phyloP scores from a whole-genome alignment of 345 rosid species.

The Lumnitzera racemosa region DNA sequence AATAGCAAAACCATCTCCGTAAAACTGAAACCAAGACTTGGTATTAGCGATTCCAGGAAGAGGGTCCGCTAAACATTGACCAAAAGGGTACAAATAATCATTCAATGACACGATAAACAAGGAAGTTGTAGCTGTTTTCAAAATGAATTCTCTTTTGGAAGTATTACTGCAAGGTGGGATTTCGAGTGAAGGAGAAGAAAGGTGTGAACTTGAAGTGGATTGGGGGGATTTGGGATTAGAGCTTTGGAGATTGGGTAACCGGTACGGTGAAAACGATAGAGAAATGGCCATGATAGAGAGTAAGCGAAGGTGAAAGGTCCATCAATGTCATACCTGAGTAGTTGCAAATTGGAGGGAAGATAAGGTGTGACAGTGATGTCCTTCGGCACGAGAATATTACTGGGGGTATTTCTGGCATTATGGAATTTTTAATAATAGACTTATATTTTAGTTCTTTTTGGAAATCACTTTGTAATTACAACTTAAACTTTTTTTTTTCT shows the following conservation, averaged over 20 bases:
- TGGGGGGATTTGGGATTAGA: constrained; percentile 17
- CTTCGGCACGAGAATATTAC: too few relatives aligned
- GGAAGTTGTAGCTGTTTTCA: constrained; percentile 26
- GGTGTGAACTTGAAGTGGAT: constrained; percentile 7
- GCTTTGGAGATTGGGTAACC: constrained; percentile 4
- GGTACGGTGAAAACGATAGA: constrained; percentile 36
- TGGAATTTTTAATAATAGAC: too few relatives aligned
- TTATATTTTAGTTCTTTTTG: too few relatives aligned
- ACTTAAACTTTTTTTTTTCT: not conserved
- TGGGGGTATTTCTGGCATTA: too few relatives aligned
- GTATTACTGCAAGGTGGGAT: constrained; percentile 7
- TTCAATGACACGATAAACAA: constrained; percentile 30
- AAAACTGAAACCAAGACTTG: constrained; percentile 81
- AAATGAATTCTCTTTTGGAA: constrained; percentile 46
- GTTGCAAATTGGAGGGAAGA: constrained; percentile 18
- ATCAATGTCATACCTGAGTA: too few relatives aligned
- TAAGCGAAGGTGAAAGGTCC: not conserved
- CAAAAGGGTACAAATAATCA: constrained; percentile 4
- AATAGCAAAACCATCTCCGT: constrained; percentile 76
- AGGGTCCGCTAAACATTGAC: constrained; percentile 41
- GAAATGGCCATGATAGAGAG: constrained; percentile 57
- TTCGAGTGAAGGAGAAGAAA: not conserved
- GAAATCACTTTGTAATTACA: not conserved
- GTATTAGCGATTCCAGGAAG: constrained; percentile 60
- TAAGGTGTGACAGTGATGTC: constrained; percentile 26